Base-by-base conservation (phyloP, 2,329 filamentous ascomycete species). In the Pseudogymnoascus sp. region DNA sequence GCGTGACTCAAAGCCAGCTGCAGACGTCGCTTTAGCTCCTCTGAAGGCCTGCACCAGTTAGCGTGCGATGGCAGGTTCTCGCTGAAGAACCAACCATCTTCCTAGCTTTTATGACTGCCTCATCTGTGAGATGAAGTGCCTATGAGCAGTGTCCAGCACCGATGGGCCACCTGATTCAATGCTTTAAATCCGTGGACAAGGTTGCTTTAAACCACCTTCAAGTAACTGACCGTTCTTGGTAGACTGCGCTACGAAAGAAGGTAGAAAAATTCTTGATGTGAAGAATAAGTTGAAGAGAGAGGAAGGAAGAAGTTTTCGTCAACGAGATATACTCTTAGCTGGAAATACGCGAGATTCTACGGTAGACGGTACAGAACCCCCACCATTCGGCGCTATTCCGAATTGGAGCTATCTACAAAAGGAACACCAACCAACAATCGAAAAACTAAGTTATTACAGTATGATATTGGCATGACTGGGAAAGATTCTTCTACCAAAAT, bases 1-100 rank as follows among this genome's bases (percentile, higher is more conserved):
- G 74, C 90, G 90, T 74, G 83, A 83, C 72, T 95, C 89, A 77
- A 97, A 97, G 68, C 83, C 79, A 67, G 89, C 86, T 72, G 87
- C 90, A 63, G 89, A 81, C 63, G 88, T 89, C 66, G 90, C 90
- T 71, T 89, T 72, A 63, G 72, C 70, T 64, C 72, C 74, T 57
- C 51, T 57, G 65, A 73, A 74, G 63, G 73, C 69, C 73, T 74
- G 41, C 43, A 23, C 8, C 13, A 21, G 19, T 61, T 61, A 61
- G 60, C 60, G 21, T 25, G 34, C 39, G 60, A 61, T 61, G 60
- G 60, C 39, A 61, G 60, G 60, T 41, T 61, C 60, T 61, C 60
- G 60, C 60, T 41, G 60, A 41, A 43, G 39, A 61, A 61, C 60
- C 60, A 61, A 61, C 60, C 60, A 61, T 61, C 60, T 61, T 61